phyloP scores from a whole-genome alignment of 257 asterid species.

The Lycium ferocissimum region DNA sequence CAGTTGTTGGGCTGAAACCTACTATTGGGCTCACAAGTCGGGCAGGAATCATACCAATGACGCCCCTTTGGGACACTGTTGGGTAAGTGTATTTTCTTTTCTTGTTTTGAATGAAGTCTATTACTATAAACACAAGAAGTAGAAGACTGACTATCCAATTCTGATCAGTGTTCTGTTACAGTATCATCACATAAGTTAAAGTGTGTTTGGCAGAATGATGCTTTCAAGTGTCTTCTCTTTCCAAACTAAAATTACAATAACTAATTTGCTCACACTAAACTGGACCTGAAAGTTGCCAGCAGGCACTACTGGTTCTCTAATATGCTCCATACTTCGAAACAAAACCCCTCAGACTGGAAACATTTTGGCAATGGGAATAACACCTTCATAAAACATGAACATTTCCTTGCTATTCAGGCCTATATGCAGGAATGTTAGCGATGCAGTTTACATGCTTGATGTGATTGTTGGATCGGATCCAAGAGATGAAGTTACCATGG shows the following conservation, averaged over 20 bases:
- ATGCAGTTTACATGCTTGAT: slow-evolving; percentile 61
- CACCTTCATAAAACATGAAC: neutral
- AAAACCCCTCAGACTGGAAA: neutral
- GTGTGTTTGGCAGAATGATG: neutral
- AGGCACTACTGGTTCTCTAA: neutral
- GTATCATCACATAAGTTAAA: neutral
- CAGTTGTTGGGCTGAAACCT: slow-evolving; percentile 76
- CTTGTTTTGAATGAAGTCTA: neutral
- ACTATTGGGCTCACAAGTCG: slow-evolving; percentile 75
- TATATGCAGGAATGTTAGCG: slow-evolving; percentile 55
- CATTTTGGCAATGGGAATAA: neutral
- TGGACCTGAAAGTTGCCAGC: neutral
- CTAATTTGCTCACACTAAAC: neutral
- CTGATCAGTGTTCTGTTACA: slow-evolving; percentile 5
- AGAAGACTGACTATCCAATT: neutral
- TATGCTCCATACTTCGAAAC: neutral
- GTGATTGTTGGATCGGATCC: slow-evolving; percentile 54
- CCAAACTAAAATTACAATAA: neutral
- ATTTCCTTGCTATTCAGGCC: slow-evolving; percentile 41
- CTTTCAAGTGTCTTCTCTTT: neutral
- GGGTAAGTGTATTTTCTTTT: slow-evolving; percentile 45
- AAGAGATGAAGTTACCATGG: slow-evolving; percentile 44
- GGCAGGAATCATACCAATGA: slow-evolving; percentile 67
- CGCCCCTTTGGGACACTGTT: slow-evolving; percentile 66
- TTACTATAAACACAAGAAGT: neutral